Conservation (phyloP, 805 yeast genomes). For the Alloascoidea hylecoeti region DNA sequence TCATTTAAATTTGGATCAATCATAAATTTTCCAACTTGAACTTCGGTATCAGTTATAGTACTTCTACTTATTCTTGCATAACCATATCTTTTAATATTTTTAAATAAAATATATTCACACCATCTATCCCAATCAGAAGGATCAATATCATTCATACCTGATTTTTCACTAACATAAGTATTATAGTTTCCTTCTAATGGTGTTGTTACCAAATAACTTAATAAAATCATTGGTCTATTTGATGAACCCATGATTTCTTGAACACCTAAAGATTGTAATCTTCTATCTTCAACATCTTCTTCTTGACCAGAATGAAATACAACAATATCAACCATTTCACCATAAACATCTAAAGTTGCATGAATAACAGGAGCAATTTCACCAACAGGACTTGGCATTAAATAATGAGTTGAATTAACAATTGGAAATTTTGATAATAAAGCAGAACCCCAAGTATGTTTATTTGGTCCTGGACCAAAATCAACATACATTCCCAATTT, state of each 20-base stretch:
- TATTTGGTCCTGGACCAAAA: slow-evolving; percentile 95
- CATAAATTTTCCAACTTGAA: slow-evolving; percentile 88
- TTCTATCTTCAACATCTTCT: slow-evolving; percentile 89
- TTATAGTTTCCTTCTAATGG: slow-evolving; percentile 87
- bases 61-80: slow-evolving; percentile 91
- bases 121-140: slow-evolving; percentile 92
- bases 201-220: slow-evolving; percentile 82
- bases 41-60: slow-evolving; percentile 91
- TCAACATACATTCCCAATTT: slow-evolving; percentile 92
- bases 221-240: slow-evolving; percentile 70
- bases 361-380: slow-evolving; percentile 97
- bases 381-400: slow-evolving; percentile 93
- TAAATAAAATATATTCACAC: slow-evolving; percentile 93
- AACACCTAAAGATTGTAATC: slow-evolving; percentile 68
- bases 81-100: slow-evolving; percentile 74
- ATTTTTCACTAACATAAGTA: slow-evolving; percentile 70
- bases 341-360: slow-evolving; percentile 88
- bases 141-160: slow-evolving; percentile 91
- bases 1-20: slow-evolving; percentile 20
- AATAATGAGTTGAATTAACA: slow-evolving; percentile 75
- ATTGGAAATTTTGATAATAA: slow-evolving; percentile 91
- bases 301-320: slow-evolving; percentile 98
- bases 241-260: slow-evolving; percentile 70
- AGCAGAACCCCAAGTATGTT: slow-evolving; percentile 97
- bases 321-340: slow-evolving; percentile 76